These are phyloP conservation scores for Hirsutella thompsonii DNA, from an alignment of 2,329 filamentous ascomycete species.

Conservation along the genomic window DNA sequence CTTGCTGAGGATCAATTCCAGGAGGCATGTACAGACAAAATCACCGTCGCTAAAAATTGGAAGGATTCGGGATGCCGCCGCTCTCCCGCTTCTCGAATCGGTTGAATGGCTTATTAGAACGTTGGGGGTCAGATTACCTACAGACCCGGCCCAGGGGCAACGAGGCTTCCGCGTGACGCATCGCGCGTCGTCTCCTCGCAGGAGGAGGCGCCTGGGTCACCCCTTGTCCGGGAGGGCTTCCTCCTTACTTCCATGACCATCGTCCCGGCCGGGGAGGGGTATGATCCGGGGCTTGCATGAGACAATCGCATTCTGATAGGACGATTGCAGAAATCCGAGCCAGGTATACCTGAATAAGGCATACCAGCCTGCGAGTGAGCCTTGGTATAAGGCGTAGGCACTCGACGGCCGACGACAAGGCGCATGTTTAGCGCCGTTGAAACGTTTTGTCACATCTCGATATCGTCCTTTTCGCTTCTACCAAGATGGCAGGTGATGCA, in stretches of 20 bases:
- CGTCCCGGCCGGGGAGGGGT: neutral
- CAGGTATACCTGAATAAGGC: slow-evolving; percentile 1
- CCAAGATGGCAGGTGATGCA: neutral
- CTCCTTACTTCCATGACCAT: neutral
- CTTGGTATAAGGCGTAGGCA: too few relatives aligned
- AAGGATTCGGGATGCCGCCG: too few relatives aligned
- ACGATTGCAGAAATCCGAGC: slow-evolving; percentile 2
- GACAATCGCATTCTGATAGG: neutral
- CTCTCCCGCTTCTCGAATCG: too few relatives aligned
- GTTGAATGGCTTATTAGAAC: too few relatives aligned
- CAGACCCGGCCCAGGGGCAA: neutral
- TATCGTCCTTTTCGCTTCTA: neutral
- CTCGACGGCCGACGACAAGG: neutral
- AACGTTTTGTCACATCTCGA: neutral
- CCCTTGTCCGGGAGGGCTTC: too few relatives aligned
- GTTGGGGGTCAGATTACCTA: neutral
- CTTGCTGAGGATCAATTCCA: too few relatives aligned
- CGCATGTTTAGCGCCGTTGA: neutral
- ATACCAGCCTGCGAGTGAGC: neutral
- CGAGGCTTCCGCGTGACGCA: neutral
- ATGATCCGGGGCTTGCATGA: neutral
- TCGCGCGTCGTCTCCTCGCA: too few relatives aligned
- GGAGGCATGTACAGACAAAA: too few relatives aligned
- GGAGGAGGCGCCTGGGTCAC: too few relatives aligned
- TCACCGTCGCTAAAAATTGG: too few relatives aligned